A percentile compares a stretch with the other conserved stretches of the same genome.
Conservation (phyloP, 1,284 basidiomycete species). For the Fomitopsis betulina region DNA sequence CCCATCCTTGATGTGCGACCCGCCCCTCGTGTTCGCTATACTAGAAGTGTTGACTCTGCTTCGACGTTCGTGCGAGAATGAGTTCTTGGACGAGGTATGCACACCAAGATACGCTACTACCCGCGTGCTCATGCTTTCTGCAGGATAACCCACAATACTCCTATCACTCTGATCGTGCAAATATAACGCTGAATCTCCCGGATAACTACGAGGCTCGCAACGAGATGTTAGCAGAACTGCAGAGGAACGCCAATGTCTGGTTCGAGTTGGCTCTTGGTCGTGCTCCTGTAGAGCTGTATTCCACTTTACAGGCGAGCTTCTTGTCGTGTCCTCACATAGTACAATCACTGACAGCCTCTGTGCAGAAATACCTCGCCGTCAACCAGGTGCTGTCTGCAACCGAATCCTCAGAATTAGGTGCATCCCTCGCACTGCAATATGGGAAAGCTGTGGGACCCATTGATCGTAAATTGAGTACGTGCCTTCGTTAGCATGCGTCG, state of each 20-base stretch:
- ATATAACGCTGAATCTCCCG: constrained; percentile 76
- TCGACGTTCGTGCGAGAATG: constrained; percentile 85
- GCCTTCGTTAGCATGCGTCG: background rate
- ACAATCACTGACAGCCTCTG: background rate
- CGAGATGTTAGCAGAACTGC: constrained; percentile 75
- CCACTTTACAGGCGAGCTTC: constrained; percentile 76
- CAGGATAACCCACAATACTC: constrained; percentile 88
- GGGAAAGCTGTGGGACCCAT: constrained; percentile 77
- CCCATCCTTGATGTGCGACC: constrained; percentile 92
- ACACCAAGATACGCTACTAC: background rate
- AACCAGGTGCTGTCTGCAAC: constrained; percentile 63
- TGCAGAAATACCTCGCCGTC: constrained; percentile 80
- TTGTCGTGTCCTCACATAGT: background rate
- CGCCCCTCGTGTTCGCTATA: constrained; percentile 82
- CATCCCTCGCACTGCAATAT: constrained; percentile 83
- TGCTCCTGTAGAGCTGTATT: constrained; percentile 90
- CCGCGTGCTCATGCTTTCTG: constrained; percentile 1
- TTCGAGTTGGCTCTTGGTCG: constrained; percentile 81
- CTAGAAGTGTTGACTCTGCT: constrained; percentile 91
- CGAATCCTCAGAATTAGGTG: constrained; percentile 83
- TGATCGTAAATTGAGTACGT: constrained; percentile 73
- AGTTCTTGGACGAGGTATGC: constrained; percentile 85
- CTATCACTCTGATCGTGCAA: constrained; percentile 76
- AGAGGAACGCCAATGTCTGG: constrained; percentile 76
- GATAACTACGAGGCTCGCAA: constrained; percentile 88